Base-by-base conservation (phyloP, 441 rosid genomes). In the Dalechampia spathulata region DNA sequence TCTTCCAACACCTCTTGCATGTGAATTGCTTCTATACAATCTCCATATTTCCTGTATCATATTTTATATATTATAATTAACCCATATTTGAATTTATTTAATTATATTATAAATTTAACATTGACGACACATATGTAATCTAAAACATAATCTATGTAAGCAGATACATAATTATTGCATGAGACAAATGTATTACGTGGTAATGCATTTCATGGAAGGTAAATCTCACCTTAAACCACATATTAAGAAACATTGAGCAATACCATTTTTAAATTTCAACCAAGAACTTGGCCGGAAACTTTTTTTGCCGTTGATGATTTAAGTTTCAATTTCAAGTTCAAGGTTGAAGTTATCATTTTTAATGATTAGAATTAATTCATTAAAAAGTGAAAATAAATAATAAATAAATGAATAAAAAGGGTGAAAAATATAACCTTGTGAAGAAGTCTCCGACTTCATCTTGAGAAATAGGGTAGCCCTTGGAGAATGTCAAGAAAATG, bases 401-500 rank as follows among this genome's bases (percentile, higher is more conserved):
- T 27, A 38, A 15, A 53, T 15, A 55, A 14, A 7, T 1, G 40
- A 36, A 27, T 2, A 7, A 34, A 48, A 11, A 21, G 37, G 20
- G 17, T 3, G 8, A 30, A 8, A 30, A 8, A 30, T 3, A 5
- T n/a, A 37, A 76, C 86, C 80, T 73, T 15, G 73, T 71, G 76
- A 88, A 78, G 74, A 70, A 77, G 17, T 63, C 74, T 55, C 53
- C 65, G 27, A 81, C 67, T 75, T 85, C 91, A 14, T 58, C 57
- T 56, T 78, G 75, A 4, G 79, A 59, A 62, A 83, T 67, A 5
- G 86, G 85, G 63, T 81, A 80, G 0, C 96, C 91, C 69, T 61
- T 83, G 0, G 94, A 85, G 61, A 85, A 88, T 0, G 91, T 88
- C 66, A 85, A 71, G 79, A 88, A 88, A 69, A 85, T 67, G 11